A percentile compares a stretch with the other conserved stretches of the same genome.
Conservation (phyloP, 2,329 filamentous ascomycete genomes). For the Colletotrichum cereale region DNA sequence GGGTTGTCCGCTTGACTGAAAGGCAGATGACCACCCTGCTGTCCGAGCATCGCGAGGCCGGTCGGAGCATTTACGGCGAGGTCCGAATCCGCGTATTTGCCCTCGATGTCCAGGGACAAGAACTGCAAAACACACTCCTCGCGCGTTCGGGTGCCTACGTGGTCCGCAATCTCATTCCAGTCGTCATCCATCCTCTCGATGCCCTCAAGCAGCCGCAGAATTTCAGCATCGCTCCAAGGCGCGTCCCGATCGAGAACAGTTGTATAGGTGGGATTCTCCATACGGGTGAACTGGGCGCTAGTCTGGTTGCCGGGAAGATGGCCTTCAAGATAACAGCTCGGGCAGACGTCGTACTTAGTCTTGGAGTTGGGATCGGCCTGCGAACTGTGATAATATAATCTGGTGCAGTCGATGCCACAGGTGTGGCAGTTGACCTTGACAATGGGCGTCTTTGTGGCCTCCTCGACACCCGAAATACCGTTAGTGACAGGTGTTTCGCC, state of each 20-base stretch:
- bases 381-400: slow-evolving; percentile 70
- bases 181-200: slow-evolving; percentile 95
- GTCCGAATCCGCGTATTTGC: slow-evolving; percentile 92
- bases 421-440: slow-evolving; percentile 85
- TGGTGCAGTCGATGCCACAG: slow-evolving; percentile 89
- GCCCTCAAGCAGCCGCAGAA: slow-evolving; percentile 89
- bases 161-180: slow-evolving; percentile 92
- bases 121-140: slow-evolving; percentile 99
- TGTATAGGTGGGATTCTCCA: slow-evolving; percentile 89
- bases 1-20: slow-evolving; percentile 96
- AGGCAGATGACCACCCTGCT: slow-evolving; percentile 79
- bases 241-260: slow-evolving; percentile 84
- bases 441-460: slow-evolving; percentile 74
- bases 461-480: slow-evolving; percentile 69
- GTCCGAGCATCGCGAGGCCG: slow-evolving; percentile 75
- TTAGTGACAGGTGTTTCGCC: slow-evolving; percentile 79
- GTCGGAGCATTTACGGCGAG: slow-evolving; percentile 62
- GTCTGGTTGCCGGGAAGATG: slow-evolving; percentile 85
- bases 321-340: slow-evolving; percentile 88
- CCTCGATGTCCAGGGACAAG: slow-evolving; percentile 94
- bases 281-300: slow-evolving; percentile 85
- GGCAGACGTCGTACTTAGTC: slow-evolving; percentile 88
- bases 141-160: slow-evolving; percentile 89
- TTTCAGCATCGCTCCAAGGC: slow-evolving; percentile 91
- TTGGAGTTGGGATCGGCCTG: slow-evolving; percentile 71